These are phyloP conservation scores for Aspergillus diversus DNA, from an alignment of 495 filamentous ascomycete genomes.

Conservation along the genomic window DNA sequence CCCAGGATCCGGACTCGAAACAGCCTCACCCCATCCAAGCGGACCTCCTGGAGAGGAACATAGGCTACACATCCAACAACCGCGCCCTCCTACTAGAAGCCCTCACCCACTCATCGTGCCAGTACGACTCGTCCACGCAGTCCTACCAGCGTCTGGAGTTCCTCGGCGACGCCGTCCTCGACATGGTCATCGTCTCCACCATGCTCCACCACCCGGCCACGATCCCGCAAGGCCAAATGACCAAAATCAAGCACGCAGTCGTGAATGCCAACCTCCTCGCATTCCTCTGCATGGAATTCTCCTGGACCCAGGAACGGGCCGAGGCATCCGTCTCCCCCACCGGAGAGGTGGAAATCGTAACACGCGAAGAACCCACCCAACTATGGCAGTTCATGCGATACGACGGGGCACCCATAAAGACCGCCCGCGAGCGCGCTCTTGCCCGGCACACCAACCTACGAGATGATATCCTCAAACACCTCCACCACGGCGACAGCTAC, in stretches of 20 bases:
- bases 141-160: conserved; percentile 91
- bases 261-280: conserved; percentile 88
- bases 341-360: neutral
- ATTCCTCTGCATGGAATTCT: conserved; percentile 69
- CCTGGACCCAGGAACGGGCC: conserved; percentile 23
- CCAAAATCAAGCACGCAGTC: conserved; percentile 70
- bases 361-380: conserved; percentile 29
- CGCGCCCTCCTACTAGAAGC: conserved; percentile 77
- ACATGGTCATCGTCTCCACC: conserved; percentile 67
- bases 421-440: conserved; percentile 47
- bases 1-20: neutral
- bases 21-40: conserved; percentile 15
- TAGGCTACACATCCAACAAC: conserved; percentile 69
- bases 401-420: conserved; percentile 48
- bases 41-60: conserved; percentile 22
- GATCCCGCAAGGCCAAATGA: conserved; percentile 69
- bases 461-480: conserved; percentile 49
- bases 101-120: conserved; percentile 79
- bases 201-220: conserved; percentile 50
- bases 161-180: conserved; percentile 85
- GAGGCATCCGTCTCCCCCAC: conserved; percentile 16
- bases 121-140: conserved; percentile 48
- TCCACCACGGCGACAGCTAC: conserved; percentile 56
- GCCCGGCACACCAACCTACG: conserved; percentile 54
- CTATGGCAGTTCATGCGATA: conserved; percentile 75